Conservation (phyloP, 495 filamentous ascomycete species). For the Clohesyomyces aquaticus region DNA sequence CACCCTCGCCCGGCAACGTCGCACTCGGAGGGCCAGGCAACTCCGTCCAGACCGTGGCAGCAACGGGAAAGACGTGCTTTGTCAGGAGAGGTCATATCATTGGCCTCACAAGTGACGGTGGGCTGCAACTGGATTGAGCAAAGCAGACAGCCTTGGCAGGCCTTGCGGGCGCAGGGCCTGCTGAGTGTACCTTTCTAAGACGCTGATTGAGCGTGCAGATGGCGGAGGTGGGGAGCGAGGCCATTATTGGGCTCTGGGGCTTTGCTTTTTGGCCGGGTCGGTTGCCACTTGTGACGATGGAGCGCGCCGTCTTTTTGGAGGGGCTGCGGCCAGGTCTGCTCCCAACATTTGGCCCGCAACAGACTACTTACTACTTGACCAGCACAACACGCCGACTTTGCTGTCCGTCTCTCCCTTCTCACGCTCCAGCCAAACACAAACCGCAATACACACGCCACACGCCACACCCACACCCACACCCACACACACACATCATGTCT, state of each 20-base stretch:
- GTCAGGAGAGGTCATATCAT: slow-evolving; percentile 1
- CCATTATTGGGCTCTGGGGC: no score
- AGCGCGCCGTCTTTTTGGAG: slow-evolving; percentile 17
- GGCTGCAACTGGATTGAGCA: no score
- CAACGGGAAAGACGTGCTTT: not conserved
- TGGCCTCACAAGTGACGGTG: not conserved
- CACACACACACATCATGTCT: slow-evolving; percentile 23
- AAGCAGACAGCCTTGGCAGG: slow-evolving; percentile 1
- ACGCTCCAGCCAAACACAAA: no score
- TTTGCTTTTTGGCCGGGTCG: slow-evolving; percentile 15
- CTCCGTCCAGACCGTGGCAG: no score
- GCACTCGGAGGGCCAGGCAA: no score
- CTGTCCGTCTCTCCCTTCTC: no score
- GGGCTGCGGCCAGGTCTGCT: no score
- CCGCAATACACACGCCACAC: no score
- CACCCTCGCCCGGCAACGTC: no score
- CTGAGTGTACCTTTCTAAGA: slow-evolving; percentile 17
- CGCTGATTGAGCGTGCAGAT: slow-evolving; percentile 29
- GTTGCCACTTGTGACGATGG: slow-evolving; percentile 33
- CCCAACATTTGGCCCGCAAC: not conserved
- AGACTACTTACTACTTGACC: not conserved
- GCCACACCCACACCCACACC: not conserved
- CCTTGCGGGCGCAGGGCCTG: no score
- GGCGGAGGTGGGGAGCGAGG: slow-evolving; percentile 11
- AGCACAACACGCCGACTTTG: not conserved